Conservation (phyloP, 768 basidiomycete species). For the Psilocybe cubensis region DNA sequence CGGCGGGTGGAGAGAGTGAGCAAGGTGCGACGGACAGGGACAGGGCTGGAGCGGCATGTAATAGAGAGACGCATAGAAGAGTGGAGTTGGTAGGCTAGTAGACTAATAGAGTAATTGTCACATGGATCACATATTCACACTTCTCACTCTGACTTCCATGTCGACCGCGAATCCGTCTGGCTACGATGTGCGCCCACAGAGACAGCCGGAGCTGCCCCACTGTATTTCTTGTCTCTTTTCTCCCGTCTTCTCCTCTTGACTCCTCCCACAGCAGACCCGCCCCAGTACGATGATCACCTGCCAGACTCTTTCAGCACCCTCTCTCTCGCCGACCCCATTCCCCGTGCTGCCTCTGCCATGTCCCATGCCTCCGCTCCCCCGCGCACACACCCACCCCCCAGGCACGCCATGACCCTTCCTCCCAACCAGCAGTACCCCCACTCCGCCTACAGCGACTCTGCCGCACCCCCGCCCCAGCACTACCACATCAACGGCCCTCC, state of each 20-base stretch:
- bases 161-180: constrained; percentile 32
- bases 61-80: constrained; percentile 54
- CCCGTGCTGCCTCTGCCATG: constrained; percentile 28
- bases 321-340: constrained; percentile 41
- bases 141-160: constrained; percentile 25
- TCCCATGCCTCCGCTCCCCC: constrained; percentile 17
- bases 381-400: constrained; percentile 11
- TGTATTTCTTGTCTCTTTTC: constrained; percentile 14
- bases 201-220: constrained; percentile 5
- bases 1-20: constrained; percentile 8
- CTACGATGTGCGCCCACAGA: constrained; percentile 25
- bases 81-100: constrained; percentile 60
- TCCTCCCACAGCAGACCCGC: constrained; percentile 42
- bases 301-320: constrained; percentile 58
- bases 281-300: constrained; percentile 34
- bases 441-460: not conserved
- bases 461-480: not conserved
- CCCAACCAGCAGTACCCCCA: constrained; percentile 4
- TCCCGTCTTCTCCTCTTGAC: constrained; percentile 14
- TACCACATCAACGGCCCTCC: not conserved
- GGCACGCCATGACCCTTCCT: constrained; percentile 23
- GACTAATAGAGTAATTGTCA: constrained; percentile 7
- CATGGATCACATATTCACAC: constrained; percentile 9
- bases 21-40: constrained; percentile 34
- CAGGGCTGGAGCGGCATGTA: constrained; percentile 38